phyloP scores from a whole-genome alignment of 1,284 basidiomycete species.

The Phellopilus nigrolimitatus region DNA sequence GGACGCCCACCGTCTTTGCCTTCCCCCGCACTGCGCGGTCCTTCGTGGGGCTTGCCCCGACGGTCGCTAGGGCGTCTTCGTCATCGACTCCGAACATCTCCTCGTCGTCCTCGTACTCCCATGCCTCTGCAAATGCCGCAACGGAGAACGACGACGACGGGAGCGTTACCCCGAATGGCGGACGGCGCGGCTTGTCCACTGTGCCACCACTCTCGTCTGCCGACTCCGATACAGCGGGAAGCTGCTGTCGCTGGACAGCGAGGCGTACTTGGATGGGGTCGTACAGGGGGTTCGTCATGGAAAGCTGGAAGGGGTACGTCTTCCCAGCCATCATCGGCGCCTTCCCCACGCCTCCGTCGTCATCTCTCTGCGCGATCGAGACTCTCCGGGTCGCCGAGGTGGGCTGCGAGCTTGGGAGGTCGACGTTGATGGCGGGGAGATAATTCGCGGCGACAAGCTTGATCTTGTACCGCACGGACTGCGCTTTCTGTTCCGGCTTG shows the following conservation, averaged over 20 bases:
- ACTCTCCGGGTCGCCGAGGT: slow-evolving; percentile 37
- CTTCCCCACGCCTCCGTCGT: slow-evolving; percentile 8
- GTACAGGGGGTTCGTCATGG: slow-evolving; percentile 89
- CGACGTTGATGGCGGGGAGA: slow-evolving; percentile 80
- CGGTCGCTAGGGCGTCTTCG: slow-evolving; percentile 45
- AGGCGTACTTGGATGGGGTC: slow-evolving; percentile 89
- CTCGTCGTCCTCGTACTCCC: slow-evolving; percentile 93
- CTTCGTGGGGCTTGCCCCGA: slow-evolving; percentile 31
- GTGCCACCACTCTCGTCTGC: slow-evolving; percentile 33
- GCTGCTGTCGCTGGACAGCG: slow-evolving; percentile 51
- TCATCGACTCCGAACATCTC: slow-evolving; percentile 76
- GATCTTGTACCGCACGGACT: slow-evolving; percentile 93
- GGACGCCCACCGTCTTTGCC: slow-evolving; percentile 67
- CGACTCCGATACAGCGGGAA: slow-evolving; percentile 21
- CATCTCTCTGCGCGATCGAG: slow-evolving; percentile 34
- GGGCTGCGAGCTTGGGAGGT: slow-evolving; percentile 54
- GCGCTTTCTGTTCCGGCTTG: slow-evolving; percentile 96
- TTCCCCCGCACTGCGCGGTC: slow-evolving; percentile 45
- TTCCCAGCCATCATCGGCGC: slow-evolving; percentile 58
- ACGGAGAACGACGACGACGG: slow-evolving; percentile 76
- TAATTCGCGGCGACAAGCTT: slow-evolving; percentile 94
- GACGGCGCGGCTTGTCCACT: slow-evolving; percentile 45
- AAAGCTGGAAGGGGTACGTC: slow-evolving; percentile 83
- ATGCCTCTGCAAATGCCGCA: slow-evolving; percentile 86
- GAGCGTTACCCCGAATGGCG: slow-evolving; percentile 73